Conservation (phyloP, 2,329 filamentous ascomycete genomes). For the Aspergillus aculeatinus region DNA sequence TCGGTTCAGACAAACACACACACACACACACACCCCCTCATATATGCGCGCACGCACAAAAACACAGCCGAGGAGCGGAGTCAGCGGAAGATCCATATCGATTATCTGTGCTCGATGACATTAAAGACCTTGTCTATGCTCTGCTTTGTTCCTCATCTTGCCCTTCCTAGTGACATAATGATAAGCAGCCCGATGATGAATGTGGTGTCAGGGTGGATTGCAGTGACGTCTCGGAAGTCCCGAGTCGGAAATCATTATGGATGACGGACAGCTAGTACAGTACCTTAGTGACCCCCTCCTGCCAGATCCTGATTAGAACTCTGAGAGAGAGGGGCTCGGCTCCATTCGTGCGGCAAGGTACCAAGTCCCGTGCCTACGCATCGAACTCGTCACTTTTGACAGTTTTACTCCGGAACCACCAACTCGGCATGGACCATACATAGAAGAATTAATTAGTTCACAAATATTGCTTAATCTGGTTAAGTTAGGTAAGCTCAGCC, state of each 20-base stretch:
- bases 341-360: too few species aligned
- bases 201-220: not conserved
- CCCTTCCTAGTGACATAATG: not conserved
- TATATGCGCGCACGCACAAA: not conserved
- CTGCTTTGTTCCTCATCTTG: not conserved
- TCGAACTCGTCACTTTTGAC: constrained; percentile 1
- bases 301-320: not conserved
- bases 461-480: too few species aligned
- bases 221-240: constrained; percentile 2
- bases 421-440: not conserved
- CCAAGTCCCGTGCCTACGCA: not conserved
- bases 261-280: too few species aligned
- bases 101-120: not conserved
- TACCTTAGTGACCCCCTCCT: not conserved
- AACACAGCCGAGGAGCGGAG: not conserved
- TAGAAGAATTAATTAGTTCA: too few species aligned
- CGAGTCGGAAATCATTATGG: too few species aligned
- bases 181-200: not conserved
- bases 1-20: not conserved
- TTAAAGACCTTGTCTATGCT: not conserved
- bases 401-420: constrained; percentile 1
- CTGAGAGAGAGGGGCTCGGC: not conserved
- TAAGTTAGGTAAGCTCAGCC: not conserved
- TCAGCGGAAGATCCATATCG: not conserved
- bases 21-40: not conserved